These are phyloP conservation scores for Taxillus chinensis DNA, from an alignment of 164 flowering plant species.

Conservation along the genomic window DNA sequence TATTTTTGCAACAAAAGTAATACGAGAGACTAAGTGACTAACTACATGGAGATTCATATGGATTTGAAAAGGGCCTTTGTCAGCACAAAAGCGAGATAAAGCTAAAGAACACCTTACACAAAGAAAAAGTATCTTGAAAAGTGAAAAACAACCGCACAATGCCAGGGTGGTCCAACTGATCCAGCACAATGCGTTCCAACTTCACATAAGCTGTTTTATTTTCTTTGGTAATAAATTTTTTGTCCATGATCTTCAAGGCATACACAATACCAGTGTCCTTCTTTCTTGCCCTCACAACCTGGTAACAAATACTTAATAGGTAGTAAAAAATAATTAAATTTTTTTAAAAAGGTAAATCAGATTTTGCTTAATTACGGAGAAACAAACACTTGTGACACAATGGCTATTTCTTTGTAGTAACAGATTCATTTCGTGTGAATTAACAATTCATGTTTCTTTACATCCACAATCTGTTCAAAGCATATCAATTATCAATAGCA, in stretches of 20 bases:
- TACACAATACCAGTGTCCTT: constrained; percentile 82
- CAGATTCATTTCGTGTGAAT: no score
- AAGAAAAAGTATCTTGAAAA: constrained; percentile 83
- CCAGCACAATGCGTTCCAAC: constrained; percentile 92
- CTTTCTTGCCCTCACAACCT: constrained; percentile 96
- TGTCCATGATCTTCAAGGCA: constrained; percentile 99
- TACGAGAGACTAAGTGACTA: no score
- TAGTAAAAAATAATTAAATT: background rate
- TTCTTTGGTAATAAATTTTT: constrained; percentile 96
- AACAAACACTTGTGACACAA: no score
- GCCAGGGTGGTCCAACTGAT: constrained; percentile 97
- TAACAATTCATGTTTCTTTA: no score
- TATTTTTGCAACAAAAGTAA: no score
- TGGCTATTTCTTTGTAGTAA: no score
- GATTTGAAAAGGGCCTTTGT: no score
- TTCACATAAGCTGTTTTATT: constrained; percentile 96
- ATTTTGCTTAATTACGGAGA: no score
- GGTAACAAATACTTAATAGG: constrained; percentile 5
- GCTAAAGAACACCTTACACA: constrained; percentile 55
- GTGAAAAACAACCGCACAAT: constrained; percentile 77
- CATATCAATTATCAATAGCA: no score
- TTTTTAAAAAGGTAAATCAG: no score
- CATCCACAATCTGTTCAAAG: no score
- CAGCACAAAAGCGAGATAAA: background rate
- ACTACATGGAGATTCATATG: no score